A percentile compares a stretch with the other conserved stretches of the same genome.
Conservation (phyloP, 2,329 filamentous ascomycete genomes). For the Aspergillus cejpii region DNA sequence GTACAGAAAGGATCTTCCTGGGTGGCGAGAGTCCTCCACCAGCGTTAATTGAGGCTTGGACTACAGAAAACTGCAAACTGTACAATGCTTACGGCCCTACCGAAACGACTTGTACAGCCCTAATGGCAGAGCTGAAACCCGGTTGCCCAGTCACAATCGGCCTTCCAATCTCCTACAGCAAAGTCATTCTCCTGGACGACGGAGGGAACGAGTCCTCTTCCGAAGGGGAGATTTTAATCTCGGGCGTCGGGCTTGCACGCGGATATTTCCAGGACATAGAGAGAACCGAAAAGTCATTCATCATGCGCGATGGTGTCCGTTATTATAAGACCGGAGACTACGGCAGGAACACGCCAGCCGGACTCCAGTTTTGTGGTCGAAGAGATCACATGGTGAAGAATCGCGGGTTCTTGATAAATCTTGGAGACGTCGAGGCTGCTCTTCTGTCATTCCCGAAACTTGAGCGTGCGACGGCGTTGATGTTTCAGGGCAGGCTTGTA, state of each 20-base stretch:
- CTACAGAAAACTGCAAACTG: slow-evolving; percentile 1
- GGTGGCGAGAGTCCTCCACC: slow-evolving; percentile 12
- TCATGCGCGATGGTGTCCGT: slow-evolving; percentile 11
- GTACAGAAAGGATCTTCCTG: slow-evolving; percentile 5
- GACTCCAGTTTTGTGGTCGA: slow-evolving; percentile 24
- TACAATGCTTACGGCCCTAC: slow-evolving; percentile 15
- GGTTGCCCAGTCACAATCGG: slow-evolving; percentile 11
- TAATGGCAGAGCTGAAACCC: slow-evolving; percentile 2
- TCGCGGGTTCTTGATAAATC: slow-evolving; percentile 33
- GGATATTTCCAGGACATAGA: slow-evolving; percentile 19
- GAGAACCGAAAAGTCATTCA: slow-evolving; percentile 15
- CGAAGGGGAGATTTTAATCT: slow-evolving; percentile 22
- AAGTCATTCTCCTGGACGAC: slow-evolving; percentile 13
- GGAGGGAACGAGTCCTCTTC: slow-evolving; percentile 1
- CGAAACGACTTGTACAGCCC: slow-evolving; percentile 6
- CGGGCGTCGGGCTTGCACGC: slow-evolving; percentile 15
- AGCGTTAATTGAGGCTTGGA: slow-evolving; percentile 7
- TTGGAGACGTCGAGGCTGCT: slow-evolving; percentile 30
- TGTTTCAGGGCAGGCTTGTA: slow-evolving; percentile 1
- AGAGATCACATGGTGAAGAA: slow-evolving; percentile 29
- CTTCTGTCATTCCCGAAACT: slow-evolving; percentile 15
- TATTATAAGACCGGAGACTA: slow-evolving; percentile 19
- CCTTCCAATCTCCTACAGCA: slow-evolving; percentile 10
- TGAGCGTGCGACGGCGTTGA: slow-evolving; percentile 10
- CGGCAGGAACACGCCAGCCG: slow-evolving; percentile 10